Base-by-base conservation (phyloP, 106 monocot species). In the Acorus gramineus region DNA sequence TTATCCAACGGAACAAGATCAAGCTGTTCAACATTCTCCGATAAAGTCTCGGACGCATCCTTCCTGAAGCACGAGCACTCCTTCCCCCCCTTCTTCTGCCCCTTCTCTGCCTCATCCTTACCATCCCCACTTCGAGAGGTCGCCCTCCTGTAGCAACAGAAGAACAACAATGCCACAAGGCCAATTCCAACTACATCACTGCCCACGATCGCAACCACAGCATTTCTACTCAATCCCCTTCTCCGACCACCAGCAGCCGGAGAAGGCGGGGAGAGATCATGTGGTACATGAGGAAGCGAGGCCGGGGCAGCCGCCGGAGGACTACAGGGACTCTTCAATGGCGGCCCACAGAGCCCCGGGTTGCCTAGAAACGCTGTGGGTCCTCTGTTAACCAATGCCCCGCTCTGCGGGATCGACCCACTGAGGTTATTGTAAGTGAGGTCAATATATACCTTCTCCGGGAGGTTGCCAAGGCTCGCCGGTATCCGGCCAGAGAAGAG, bases 381-480 rank as follows among this genome's bases (percentile, higher is more conserved):
- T 3, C 94, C 94, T 62, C 94, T 64, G 65, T 81, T 86, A 47
- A 80, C 86, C 63, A 94, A 48, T 44, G 83, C 85, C 2, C 89
- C 93, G 60, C 55, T 77, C 79, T 93, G 89, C 2, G 86, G 94
- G 55, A 94, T 86, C 3, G 79, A 64, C 2, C 94, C 94, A 14
- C 76, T 84, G 7, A 94, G 82, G 48, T 86, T 90, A 66, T 94
- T 94, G 65, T 75, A 86, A 5, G 77, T 75, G 8, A 94, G 80
- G 60, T 94, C 94, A 45, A 94, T 94, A 57, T 89, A 94, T 7
- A 94, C 84, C 72, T 83, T 90, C 77, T 94, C 94, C 5, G 94
- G 94, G 50, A 94, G 65, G 50, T 68, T 69, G 8, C 86, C 94
- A 3, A 94, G 82, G 66, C 75, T 90, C 52, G 67, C 71, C 5